A percentile compares a stretch with the other conserved stretches of the same genome.
phyloP scores from a whole-genome alignment of 2,329 filamentous ascomycete genomes.

The Neophaeococcomyces aloes region DNA sequence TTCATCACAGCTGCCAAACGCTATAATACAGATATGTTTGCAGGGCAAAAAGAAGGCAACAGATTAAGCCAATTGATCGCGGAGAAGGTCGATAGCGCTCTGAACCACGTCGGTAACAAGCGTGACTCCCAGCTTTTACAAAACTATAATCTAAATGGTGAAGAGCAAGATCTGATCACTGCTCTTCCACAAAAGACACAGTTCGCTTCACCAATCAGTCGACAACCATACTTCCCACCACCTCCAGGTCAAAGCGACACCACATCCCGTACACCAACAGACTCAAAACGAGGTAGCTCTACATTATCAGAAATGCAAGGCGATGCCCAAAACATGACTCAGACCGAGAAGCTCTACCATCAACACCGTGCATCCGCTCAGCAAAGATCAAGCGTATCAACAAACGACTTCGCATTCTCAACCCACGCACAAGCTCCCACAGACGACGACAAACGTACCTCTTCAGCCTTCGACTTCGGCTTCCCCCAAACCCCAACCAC shows the following conservation, averaged over 20 bases:
- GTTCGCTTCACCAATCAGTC: slow-evolving; percentile 9
- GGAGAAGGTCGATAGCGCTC: slow-evolving; percentile 7
- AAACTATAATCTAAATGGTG: slow-evolving; percentile 54
- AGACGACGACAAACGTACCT: slow-evolving; percentile 1
- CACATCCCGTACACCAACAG: background rate
- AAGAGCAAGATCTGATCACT: slow-evolving; percentile 76
- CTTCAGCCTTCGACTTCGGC: slow-evolving; percentile 55
- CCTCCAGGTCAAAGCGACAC: slow-evolving; percentile 6
- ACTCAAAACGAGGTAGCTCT: background rate
- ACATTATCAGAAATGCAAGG: slow-evolving; percentile 6
- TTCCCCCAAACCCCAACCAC: slow-evolving; percentile 76
- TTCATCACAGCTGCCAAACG: slow-evolving; percentile 75
- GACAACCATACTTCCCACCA: slow-evolving; percentile 8
- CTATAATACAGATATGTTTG: slow-evolving; percentile 37
- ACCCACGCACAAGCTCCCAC: background rate
- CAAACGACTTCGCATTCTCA: background rate
- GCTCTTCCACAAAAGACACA: slow-evolving; percentile 53
- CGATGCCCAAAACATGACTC: slow-evolving; percentile 3
- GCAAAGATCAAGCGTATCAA: background rate
- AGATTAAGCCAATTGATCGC: slow-evolving; percentile 59
- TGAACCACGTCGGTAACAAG: slow-evolving; percentile 6
- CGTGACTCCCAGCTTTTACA: slow-evolving; percentile 58
- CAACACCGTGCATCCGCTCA: background rate
- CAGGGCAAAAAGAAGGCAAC: slow-evolving; percentile 50
- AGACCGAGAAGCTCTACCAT: slow-evolving; percentile 5